Base-by-base conservation (phyloP, 75 land plant species). In the Pinus taeda region DNA sequence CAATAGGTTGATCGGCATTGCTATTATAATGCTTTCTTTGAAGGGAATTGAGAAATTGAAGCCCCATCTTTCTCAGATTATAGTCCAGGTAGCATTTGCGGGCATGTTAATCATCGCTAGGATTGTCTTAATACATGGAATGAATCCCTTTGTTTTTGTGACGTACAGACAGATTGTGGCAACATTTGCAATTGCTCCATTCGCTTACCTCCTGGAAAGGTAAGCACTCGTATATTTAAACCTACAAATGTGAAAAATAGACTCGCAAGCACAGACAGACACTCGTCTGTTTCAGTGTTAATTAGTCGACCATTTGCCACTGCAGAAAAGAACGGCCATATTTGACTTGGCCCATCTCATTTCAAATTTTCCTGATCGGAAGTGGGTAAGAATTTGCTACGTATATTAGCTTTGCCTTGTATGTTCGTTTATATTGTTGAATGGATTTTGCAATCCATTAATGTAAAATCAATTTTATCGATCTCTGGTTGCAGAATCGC, bases 401-500 rank as follows among this genome's bases (percentile, higher is more conserved):
- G 3, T 3, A 42, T 42, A 4, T 4, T 42, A 42, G 9, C 9
- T 45, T 45, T 59, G 20, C 6, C n/a, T 59, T 17, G 4, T 3
- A 15, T 3, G 20, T 17, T 59, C 4, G 17, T 3, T 17, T 0
- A 59, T 20, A 59, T 17, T 17, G 60, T 17, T 59, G 60, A 59
- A 17, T 20, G 1, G 0, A 17, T 1, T 4, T 4, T 59, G 17
- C 20, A 15, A 4, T 59, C 4, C n/a, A 20, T 17, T 59, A 7
- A 45, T 8, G 9, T 45, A 49, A 45, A 45, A 45, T 45, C 53
- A 7, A 45, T 45, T 45, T 45, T 45, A 45, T 45, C 9, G 53
- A 45, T 45, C 0, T 45, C 9, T 8, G 53, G 53, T 45, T 45
- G 7, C 85, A 83, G 85, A 21, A 77, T 82, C 39, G 61, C 74